These are phyloP conservation scores for Nymphaea colorata DNA, from an alignment of 164 flowering plant genomes.

Conservation along the genomic window DNA sequence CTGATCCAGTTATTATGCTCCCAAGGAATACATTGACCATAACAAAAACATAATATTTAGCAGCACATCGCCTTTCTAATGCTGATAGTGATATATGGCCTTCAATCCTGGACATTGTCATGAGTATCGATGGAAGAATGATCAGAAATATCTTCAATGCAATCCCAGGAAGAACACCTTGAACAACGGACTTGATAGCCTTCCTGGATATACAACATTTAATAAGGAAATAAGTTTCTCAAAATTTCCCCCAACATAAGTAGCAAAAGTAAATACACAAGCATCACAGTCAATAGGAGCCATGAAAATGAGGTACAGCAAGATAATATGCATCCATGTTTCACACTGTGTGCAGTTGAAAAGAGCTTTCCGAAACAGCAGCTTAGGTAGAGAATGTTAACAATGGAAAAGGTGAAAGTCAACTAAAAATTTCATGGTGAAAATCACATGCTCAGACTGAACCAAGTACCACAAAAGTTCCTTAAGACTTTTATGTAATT, in stretches of 20 bases:
- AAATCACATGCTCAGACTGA: not conserved
- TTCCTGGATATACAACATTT: conserved; percentile 29
- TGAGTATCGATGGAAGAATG: conserved; percentile 67
- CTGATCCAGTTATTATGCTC: conserved; percentile 63
- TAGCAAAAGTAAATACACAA: not conserved
- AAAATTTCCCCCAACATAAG: not conserved
- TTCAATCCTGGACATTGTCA: conserved; percentile 88
- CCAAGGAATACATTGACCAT: conserved; percentile 79
- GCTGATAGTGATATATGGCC: conserved; percentile 55
- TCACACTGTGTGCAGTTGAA: not conserved
- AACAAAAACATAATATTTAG: conserved; percentile 63
- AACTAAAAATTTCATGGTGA: not conserved
- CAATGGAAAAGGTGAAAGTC: not conserved
- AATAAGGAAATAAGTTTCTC: not conserved
- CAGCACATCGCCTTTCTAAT: conserved; percentile 75
- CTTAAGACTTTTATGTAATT: no score
- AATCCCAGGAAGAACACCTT: conserved; percentile 81
- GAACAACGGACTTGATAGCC: conserved; percentile 55
- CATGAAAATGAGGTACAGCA: not conserved
- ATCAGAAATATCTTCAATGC: conserved; percentile 79
- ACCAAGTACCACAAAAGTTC: not conserved
- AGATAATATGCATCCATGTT: not conserved
- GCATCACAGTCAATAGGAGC: not conserved
- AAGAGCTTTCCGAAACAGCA: not conserved
- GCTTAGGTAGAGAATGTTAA: not conserved